Conservation (phyloP, 2,329 filamentous ascomycete genomes). For the Neonectria sp. region DNA sequence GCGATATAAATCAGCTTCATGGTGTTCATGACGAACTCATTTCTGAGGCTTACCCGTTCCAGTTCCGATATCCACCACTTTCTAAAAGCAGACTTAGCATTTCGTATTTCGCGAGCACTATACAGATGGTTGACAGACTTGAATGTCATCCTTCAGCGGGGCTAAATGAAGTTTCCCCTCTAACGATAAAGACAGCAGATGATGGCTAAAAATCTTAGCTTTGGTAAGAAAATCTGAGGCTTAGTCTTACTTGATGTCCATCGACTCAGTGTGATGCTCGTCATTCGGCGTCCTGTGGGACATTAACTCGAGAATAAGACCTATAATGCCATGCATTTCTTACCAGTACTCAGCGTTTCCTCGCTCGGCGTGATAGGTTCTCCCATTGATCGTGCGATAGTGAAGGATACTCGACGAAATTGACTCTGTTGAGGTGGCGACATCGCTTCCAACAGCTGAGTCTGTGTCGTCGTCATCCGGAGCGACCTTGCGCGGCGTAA, state of each 20-base stretch:
- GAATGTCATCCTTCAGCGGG: slow-evolving; percentile 42
- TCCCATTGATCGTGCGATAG: slow-evolving; percentile 41
- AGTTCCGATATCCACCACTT: slow-evolving; percentile 65
- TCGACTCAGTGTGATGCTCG: slow-evolving; percentile 41
- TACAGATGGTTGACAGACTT: slow-evolving; percentile 30
- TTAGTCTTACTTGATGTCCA: slow-evolving; percentile 38
- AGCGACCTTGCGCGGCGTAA: background rate
- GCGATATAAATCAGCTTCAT: background rate
- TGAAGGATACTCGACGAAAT: slow-evolving; percentile 42
- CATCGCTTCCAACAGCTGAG: slow-evolving; percentile 36
- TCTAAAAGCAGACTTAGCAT: slow-evolving; percentile 26
- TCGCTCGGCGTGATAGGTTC: slow-evolving; percentile 43
- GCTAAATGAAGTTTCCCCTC: slow-evolving; percentile 31
- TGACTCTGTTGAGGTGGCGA: slow-evolving; percentile 40
- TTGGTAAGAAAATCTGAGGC: accelerated
- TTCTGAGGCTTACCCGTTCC: slow-evolving; percentile 63
- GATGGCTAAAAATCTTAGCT: slow-evolving; percentile 16
- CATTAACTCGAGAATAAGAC: background rate
- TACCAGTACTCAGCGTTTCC: slow-evolving; percentile 46
- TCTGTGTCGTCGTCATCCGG: slow-evolving; percentile 26
- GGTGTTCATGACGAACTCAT: accelerated
- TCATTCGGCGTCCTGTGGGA: slow-evolving; percentile 35
- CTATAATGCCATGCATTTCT: background rate
- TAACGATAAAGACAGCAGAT: slow-evolving; percentile 31
- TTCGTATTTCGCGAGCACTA: slow-evolving; percentile 19